Conservation (phyloP, 805 yeast species). For the Brettanomyces nanus region DNA sequence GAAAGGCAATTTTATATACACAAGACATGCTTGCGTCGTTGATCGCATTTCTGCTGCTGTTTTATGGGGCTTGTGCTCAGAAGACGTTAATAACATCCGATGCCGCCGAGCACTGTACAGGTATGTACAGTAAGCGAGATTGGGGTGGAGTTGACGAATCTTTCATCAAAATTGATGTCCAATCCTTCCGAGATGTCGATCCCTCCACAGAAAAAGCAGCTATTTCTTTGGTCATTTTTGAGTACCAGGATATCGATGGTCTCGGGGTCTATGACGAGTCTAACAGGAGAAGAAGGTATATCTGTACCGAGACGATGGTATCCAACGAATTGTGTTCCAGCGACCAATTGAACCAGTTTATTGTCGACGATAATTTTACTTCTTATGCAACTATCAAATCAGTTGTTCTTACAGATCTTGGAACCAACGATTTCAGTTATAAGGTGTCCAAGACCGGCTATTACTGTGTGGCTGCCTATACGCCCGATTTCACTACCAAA, state of each 20-base stretch:
- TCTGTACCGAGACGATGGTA: conserved; percentile 72
- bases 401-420: conserved; percentile 44
- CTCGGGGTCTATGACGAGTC: conserved; percentile 48
- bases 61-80: conserved; percentile 25
- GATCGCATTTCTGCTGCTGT: not conserved
- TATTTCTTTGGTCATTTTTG: conserved; percentile 70
- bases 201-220: conserved; percentile 33
- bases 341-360: conserved; percentile 51
- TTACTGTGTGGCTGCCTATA: conserved; percentile 78
- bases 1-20: too few relatives aligned
- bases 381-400: conserved; percentile 49
- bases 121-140: conserved; percentile 80
- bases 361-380: conserved; percentile 36
- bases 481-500: conserved; percentile 26
- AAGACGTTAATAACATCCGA: conserved; percentile 40
- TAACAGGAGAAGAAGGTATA: conserved; percentile 41
- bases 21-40: too few relatives aligned
- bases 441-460: conserved; percentile 72
- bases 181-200: conserved; percentile 21
- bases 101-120: conserved; percentile 70
- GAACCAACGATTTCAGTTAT: conserved; percentile 56
- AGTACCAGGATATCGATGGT: conserved; percentile 65
- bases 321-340: conserved; percentile 44
- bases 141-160: conserved; percentile 80
- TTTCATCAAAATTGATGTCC: conserved; percentile 41